These are phyloP conservation scores for Trichoderma gamsii DNA, from an alignment of 495 filamentous ascomycete genomes.

Conservation along the genomic window DNA sequence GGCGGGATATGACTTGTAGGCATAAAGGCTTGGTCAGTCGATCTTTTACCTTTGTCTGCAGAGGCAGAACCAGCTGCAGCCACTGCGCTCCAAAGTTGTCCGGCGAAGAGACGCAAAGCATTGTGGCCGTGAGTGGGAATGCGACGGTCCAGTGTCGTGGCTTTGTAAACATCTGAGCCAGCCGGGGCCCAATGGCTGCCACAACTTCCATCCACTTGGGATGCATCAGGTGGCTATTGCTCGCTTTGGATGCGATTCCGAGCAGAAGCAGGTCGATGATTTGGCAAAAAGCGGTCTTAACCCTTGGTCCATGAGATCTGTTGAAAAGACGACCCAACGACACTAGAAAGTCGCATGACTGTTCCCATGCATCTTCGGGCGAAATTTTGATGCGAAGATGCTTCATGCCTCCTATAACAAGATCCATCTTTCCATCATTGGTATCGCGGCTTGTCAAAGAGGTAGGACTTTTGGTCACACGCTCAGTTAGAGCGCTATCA, in stretches of 20 bases:
- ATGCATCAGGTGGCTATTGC: slow-evolving; percentile 62
- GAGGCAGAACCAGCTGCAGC: slow-evolving; percentile 68
- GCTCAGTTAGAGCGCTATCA: slow-evolving; percentile 64
- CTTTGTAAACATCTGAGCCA: slow-evolving; percentile 79
- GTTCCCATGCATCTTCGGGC: slow-evolving; percentile 70
- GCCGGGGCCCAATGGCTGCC: slow-evolving; percentile 62
- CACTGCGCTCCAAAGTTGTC: slow-evolving; percentile 81
- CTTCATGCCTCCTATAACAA: slow-evolving; percentile 85
- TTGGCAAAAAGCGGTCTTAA: slow-evolving; percentile 92
- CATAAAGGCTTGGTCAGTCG: slow-evolving; percentile 70
- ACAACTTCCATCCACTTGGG: slow-evolving; percentile 84
- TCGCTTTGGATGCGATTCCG: slow-evolving; percentile 75
- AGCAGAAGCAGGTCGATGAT: slow-evolving; percentile 80
- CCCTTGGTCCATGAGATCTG: slow-evolving; percentile 73
- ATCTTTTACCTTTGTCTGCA: slow-evolving; percentile 78
- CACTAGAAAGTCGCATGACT: slow-evolving; percentile 82
- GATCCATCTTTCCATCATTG: slow-evolving; percentile 66
- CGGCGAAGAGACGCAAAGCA: slow-evolving; percentile 79
- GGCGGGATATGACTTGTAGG: slow-evolving; percentile 79
- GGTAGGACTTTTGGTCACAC: slow-evolving; percentile 55
- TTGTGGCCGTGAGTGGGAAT: slow-evolving; percentile 75
- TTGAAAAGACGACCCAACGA: slow-evolving; percentile 74
- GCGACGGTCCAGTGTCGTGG: slow-evolving; percentile 84
- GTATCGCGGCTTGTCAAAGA: slow-evolving; percentile 50
- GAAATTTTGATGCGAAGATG: slow-evolving; percentile 68